Evolutionary conservation across 2,329 filamentous ascomycete genomes (phyloP).

Genomic region (Chaetomium globosum): DNA sequence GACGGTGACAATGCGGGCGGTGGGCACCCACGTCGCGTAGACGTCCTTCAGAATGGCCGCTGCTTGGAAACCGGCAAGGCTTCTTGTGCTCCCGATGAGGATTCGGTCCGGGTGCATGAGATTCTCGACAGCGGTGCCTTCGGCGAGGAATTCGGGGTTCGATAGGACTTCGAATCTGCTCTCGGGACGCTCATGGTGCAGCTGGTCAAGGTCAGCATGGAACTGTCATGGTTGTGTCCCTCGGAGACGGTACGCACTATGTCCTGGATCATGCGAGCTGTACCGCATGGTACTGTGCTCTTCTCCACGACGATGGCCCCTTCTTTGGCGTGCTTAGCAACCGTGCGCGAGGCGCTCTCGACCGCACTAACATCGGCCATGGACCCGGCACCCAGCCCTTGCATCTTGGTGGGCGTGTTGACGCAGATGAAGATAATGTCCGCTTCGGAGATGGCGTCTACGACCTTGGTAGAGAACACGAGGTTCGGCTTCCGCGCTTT

Average conservation of each 20-base stretch:
- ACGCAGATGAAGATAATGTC: constrained; percentile 66
- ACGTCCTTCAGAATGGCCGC: constrained; percentile 54
- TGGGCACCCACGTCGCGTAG: constrained; percentile 60
- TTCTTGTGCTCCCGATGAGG: constrained; percentile 60
- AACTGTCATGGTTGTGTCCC: neutral
- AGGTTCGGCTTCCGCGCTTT: constrained; percentile 54
- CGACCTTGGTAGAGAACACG: constrained; percentile 60
- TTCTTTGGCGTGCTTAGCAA: constrained; percentile 55
- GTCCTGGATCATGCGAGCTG: constrained; percentile 58
- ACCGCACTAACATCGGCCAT: constrained; percentile 61
- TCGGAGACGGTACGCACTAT: constrained; percentile 47
- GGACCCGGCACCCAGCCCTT: constrained; percentile 58
- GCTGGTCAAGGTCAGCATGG: constrained; percentile 30
- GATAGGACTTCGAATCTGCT: constrained; percentile 61
- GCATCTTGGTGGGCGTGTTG: constrained; percentile 64
- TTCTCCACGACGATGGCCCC: constrained; percentile 66
- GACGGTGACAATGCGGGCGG: constrained; percentile 57
- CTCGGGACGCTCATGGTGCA: constrained; percentile 46
- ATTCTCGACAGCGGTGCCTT: constrained; percentile 62
- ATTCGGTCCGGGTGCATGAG: constrained; percentile 61
- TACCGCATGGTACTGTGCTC: constrained; percentile 64
- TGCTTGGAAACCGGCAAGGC: constrained; percentile 51
- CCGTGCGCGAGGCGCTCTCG: constrained; percentile 57
- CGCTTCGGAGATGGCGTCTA: constrained; percentile 53
- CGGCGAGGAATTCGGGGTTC: constrained; percentile 66